Evolutionary conservation across 176 grass and related monocot genomes (phyloP).

Genomic region (Rhynchospora breviuscula): DNA sequence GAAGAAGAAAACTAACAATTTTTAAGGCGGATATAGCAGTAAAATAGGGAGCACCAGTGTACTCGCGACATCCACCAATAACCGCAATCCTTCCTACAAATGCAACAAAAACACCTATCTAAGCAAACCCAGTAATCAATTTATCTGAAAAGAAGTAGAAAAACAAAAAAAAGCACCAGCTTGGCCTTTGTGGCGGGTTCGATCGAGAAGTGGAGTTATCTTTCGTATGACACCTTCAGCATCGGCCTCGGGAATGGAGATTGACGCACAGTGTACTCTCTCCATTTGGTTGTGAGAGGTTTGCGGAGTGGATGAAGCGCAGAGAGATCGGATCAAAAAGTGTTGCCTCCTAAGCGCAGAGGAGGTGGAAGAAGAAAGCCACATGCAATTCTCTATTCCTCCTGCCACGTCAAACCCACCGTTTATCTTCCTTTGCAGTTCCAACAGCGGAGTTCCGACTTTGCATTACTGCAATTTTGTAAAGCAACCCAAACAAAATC

Average conservation of each 20-base stretch:
- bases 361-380: conserved; percentile 32
- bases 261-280: not conserved
- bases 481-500: too few species aligned
- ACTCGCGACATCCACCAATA: conserved; percentile 94
- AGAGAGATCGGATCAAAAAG: conserved; percentile 40
- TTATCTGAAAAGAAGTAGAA: not conserved
- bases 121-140: not conserved
- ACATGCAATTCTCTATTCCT: conserved; percentile 33
- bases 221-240: conserved; percentile 57
- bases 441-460: not conserved
- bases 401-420: not conserved
- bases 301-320: not conserved
- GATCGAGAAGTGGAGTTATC: conserved; percentile 70
- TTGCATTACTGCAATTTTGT: too few species aligned
- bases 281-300: conserved; percentile 25
- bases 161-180: conserved; percentile 38
- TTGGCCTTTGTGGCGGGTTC: conserved; percentile 63
- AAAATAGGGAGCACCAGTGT: conserved; percentile 96
- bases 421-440: not conserved
- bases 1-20: conserved; percentile 52
- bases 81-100: conserved; percentile 76
- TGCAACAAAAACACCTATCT: not conserved
- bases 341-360: conserved; percentile 55
- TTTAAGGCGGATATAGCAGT: conserved; percentile 90
- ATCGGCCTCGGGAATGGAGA: conserved; percentile 46